Evolutionary conservation across 2,329 filamentous ascomycete genomes (phyloP), one percentile per base, ranked within the genome.

Genomic region (Bipolaris oryzae): DNA sequence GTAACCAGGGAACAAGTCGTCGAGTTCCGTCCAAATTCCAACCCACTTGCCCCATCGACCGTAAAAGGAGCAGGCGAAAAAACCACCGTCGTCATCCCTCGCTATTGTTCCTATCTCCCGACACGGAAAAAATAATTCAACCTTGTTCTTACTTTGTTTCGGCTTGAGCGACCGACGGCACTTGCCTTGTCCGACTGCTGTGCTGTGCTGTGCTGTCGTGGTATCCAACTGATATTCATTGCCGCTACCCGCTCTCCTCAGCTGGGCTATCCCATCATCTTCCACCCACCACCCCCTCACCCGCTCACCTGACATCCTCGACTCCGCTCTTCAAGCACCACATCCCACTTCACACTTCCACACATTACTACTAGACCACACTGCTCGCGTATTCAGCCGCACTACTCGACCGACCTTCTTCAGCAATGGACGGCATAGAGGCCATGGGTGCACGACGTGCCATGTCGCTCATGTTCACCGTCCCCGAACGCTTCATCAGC

Each of bases 401-500:
- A 20, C 44, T n/a, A 37, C 31, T 35, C 45, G 31, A 20, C 18
- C 18, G 3, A 34, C 18, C 25, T 37, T n/a, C 34, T 28, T 46
- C 42, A 37, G 31, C 35, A 55, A 63, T 63, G 61, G 59, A 58
- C 42, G 57, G 56, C 18, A 62, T 62, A 42, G 64, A 63, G 33
- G 60, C 58, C 15, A 48, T 66, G n/a, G 73, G 73, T 48, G 69
- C 72, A 9, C 61, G 67, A 37, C 58, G 71, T 43, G 73, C 73
- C 7, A 61, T 69, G 49, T 62, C 61, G 21, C 59, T 76, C 47
- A 70, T 76, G 52, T 73, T 74, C 58, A 70, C 68, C 25, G 69
- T 75, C 15, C 74, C 74, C 5, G 68, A 74, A 51, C 68, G 72
- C 53, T 76, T 76, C 68, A 66, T 72, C 44, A 72, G 72, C 49